Conservation (phyloP, 768 basidiomycete species). For the Termitomyces sp. region DNA sequence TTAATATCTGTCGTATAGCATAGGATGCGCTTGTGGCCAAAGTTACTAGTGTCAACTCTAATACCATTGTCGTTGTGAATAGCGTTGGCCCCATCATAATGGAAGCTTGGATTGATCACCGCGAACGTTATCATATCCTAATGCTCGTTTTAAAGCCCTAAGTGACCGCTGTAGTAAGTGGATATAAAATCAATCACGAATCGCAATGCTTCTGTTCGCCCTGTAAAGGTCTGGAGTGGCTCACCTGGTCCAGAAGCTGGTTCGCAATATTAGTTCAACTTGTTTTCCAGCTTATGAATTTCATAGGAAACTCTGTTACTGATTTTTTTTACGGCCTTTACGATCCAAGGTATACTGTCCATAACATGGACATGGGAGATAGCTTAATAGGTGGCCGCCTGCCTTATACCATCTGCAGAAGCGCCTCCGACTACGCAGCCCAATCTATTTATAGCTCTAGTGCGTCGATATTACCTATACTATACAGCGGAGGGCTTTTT, state of each 20-base stretch:
- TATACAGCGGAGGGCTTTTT: constrained; percentile 54
- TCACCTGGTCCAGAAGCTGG: constrained; percentile 63
- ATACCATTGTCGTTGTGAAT: constrained; percentile 65
- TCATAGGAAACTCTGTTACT: constrained; percentile 45
- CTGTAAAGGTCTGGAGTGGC: constrained; percentile 42
- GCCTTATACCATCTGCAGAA: constrained; percentile 52
- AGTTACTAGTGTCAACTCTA: constrained; percentile 50
- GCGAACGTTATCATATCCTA: neutral
- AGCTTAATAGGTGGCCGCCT: constrained; percentile 27
- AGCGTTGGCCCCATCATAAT: constrained; percentile 55
- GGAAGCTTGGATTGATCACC: constrained; percentile 53
- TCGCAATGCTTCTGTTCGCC: neutral
- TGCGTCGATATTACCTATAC: constrained; percentile 37
- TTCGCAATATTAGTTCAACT: constrained; percentile 11
- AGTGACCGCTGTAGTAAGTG: constrained; percentile 34
- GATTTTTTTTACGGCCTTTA: constrained; percentile 58
- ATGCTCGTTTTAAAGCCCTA: neutral
- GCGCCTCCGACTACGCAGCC: constrained; percentile 50
- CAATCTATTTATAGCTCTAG: constrained; percentile 35
- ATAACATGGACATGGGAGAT: neutral
- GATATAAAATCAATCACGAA: constrained; percentile 3
- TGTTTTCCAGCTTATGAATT: neutral
- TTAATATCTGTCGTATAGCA: neutral
- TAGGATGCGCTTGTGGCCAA: constrained; percentile 42
- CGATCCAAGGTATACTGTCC: constrained; percentile 45